phyloP scores from a whole-genome alignment of 208 protist genomes.

The Paratrypanosoma confusum region DNA sequence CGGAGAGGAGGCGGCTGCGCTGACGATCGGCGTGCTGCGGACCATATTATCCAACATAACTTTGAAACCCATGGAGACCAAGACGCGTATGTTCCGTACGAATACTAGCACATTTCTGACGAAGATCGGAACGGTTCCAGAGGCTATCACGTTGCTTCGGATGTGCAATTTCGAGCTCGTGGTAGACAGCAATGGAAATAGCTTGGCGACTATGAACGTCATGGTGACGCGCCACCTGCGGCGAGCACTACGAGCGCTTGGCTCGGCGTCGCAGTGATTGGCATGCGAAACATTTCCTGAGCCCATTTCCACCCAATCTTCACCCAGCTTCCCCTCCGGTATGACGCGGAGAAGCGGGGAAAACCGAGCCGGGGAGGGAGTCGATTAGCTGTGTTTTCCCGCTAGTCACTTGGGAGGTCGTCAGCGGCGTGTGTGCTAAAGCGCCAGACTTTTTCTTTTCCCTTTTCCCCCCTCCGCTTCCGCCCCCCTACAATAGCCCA shows the following conservation, averaged over 20 bases:
- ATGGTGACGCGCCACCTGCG: conserved; percentile 42
- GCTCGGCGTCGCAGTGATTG: too few species aligned
- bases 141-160: conserved; percentile 39
- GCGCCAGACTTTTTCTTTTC: too few species aligned
- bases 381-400: too few species aligned
- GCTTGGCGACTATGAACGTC: conserved; percentile 33
- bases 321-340: too few species aligned
- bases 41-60: conserved; percentile 57
- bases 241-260: conserved; percentile 16
- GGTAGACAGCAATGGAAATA: conserved; percentile 19
- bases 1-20: conserved; percentile 4
- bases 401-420: too few species aligned
- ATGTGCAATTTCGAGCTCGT: conserved; percentile 54
- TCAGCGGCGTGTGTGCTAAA: too few species aligned
- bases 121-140: conserved; percentile 25
- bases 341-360: too few species aligned
- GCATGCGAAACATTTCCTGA: too few species aligned
- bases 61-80: conserved; percentile 45
- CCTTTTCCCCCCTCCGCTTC: too few species aligned
- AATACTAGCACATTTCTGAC: conserved; percentile 43
- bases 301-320: too few species aligned
- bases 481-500: too few species aligned
- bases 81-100: conserved; percentile 51
- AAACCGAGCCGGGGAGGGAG: too few species aligned
- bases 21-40: conserved; percentile 33